phyloP scores from a whole-genome alignment of 2,329 filamentous ascomycete species.

The Davidsoniella eucalypti region DNA sequence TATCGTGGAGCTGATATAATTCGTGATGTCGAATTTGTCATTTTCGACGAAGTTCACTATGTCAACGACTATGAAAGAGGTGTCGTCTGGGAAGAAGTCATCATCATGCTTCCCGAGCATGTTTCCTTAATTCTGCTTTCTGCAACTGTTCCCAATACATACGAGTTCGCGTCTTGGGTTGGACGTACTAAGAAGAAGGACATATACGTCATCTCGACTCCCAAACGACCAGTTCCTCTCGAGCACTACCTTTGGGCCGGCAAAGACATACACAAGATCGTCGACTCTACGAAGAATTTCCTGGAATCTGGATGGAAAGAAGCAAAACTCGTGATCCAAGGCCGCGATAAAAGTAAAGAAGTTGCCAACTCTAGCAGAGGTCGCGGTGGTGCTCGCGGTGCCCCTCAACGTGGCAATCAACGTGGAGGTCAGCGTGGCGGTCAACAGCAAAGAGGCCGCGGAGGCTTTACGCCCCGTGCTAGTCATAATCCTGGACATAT shows the following conservation, averaged over 20 bases:
- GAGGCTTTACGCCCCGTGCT: slow-evolving; percentile 36
- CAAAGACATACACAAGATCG: slow-evolving; percentile 86
- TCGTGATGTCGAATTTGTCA: slow-evolving; percentile 93
- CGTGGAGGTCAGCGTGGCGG: slow-evolving; percentile 24
- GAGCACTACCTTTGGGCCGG: slow-evolving; percentile 95
- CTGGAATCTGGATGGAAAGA: slow-evolving; percentile 89
- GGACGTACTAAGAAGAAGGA: slow-evolving; percentile 96
- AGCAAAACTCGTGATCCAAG: slow-evolving; percentile 66
- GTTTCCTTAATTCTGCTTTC: slow-evolving; percentile 90
- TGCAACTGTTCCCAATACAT: slow-evolving; percentile 90
- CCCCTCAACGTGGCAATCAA: slow-evolving; percentile 18
- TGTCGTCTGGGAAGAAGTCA: slow-evolving; percentile 98
- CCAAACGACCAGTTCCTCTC: slow-evolving; percentile 83
- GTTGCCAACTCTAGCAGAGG: slow-evolving; percentile 15
- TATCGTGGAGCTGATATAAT: slow-evolving; percentile 93
- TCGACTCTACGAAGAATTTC: slow-evolving; percentile 82
- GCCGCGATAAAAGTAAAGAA: slow-evolving; percentile 49
- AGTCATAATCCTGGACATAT: slow-evolving; percentile 64
- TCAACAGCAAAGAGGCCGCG: slow-evolving; percentile 33
- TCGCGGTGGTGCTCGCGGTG: slow-evolving; percentile 12
- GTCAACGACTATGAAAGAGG: slow-evolving; percentile 92
- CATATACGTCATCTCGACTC: slow-evolving; percentile 96
- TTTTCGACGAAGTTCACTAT: slow-evolving; percentile 98
- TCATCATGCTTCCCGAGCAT: slow-evolving; percentile 97
- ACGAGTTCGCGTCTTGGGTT: slow-evolving; percentile 97